These are phyloP conservation scores for Exserohilum turcica DNA, from an alignment of 2,329 filamentous ascomycete genomes.

Conservation along the genomic window DNA sequence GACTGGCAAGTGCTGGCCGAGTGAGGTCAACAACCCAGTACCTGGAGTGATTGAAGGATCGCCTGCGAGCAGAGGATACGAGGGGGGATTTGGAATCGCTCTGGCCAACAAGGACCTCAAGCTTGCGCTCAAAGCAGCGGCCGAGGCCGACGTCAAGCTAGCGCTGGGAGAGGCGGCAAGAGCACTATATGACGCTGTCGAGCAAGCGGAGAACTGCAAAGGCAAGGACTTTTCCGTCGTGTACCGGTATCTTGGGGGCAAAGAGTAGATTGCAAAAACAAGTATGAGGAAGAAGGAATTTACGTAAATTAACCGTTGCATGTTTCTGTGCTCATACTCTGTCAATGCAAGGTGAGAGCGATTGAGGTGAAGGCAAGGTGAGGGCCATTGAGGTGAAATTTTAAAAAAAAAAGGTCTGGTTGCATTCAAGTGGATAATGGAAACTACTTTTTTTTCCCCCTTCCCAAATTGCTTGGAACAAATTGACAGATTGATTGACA, in stretches of 20 bases:
- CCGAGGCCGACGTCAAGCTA: slow-evolving; percentile 52
- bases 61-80: slow-evolving; percentile 74
- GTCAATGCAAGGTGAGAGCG: too few species aligned
- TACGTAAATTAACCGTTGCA: too few species aligned
- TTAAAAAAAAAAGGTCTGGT: too few species aligned
- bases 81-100: slow-evolving; percentile 57
- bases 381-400: too few species aligned
- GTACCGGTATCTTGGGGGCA: slow-evolving; percentile 56
- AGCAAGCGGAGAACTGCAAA: slow-evolving; percentile 52
- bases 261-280: slow-evolving; percentile 43
- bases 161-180: slow-evolving; percentile 53
- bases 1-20: slow-evolving; percentile 95
- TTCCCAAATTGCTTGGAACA: too few species aligned
- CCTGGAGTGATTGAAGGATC: slow-evolving; percentile 78
- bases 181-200: slow-evolving; percentile 54
- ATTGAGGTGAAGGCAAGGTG: too few species aligned
- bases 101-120: slow-evolving; percentile 58
- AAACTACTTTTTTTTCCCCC: too few species aligned
- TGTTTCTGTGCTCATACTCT: too few species aligned
- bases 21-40: slow-evolving; percentile 94
- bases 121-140: slow-evolving; percentile 54
- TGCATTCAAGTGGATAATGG: too few species aligned
- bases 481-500: too few species aligned
- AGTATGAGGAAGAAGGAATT: too few species aligned
- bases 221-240: slow-evolving; percentile 59